A percentile compares a stretch with the other conserved stretches of the same genome.
Evolutionary conservation across 2,329 filamentous ascomycete genomes (phyloP).

Genomic region (Cladophialophora yegresii): DNA sequence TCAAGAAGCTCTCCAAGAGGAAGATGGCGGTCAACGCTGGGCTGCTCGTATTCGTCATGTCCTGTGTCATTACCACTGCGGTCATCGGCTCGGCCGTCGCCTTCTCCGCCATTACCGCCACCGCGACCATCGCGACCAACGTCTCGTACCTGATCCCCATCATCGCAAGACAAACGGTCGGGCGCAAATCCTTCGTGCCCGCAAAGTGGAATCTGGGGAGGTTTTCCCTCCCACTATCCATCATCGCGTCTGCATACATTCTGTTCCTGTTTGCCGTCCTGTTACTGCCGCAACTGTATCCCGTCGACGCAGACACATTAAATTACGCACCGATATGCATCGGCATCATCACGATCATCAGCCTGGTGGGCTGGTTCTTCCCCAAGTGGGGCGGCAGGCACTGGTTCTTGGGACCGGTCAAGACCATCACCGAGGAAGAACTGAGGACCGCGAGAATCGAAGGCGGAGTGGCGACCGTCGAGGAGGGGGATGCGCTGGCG

Average conservation of each 20-base stretch:
- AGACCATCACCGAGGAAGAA: constrained; percentile 42
- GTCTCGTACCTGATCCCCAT: constrained; percentile 47
- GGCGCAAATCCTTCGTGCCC: constrained; percentile 42
- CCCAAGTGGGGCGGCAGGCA: constrained; percentile 42
- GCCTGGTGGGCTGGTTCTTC: constrained; percentile 43
- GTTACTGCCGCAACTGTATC: constrained; percentile 45
- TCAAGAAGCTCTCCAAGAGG: constrained; percentile 40
- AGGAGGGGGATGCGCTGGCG: constrained; percentile 27
- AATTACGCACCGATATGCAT: constrained; percentile 48
- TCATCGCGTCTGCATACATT: constrained; percentile 42
- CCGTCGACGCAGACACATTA: constrained; percentile 43
- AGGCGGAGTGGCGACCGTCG: constrained; percentile 29
- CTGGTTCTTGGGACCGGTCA: constrained; percentile 46
- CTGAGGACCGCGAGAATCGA: constrained; percentile 24
- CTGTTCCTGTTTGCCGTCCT: constrained; percentile 44
- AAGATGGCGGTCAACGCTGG: constrained; percentile 45
- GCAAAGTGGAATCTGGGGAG: constrained; percentile 43
- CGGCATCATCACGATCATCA: constrained; percentile 43
- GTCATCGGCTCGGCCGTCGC: constrained; percentile 45
- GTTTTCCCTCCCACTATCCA: constrained; percentile 37
- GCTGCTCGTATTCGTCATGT: constrained; percentile 40
- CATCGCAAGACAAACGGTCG: constrained; percentile 44
- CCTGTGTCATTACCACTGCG: constrained; percentile 42
- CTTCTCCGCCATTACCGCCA: constrained; percentile 45
- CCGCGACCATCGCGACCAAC: constrained; percentile 46